phyloP scores from a whole-genome alignment of 768 basidiomycete genomes.

The Boletales sp. region DNA sequence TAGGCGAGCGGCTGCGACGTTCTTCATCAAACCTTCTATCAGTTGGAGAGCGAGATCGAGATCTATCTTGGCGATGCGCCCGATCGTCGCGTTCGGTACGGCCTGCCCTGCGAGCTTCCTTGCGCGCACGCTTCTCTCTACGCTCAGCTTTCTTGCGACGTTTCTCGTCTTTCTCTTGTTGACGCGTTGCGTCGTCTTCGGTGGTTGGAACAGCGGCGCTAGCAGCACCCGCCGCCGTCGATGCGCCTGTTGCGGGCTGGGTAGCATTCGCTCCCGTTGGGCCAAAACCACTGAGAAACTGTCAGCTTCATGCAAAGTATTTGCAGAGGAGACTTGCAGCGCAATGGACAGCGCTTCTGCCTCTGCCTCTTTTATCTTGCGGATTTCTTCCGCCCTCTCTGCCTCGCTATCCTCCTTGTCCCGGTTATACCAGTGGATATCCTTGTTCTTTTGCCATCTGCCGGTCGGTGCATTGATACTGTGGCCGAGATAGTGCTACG shows the following conservation, averaged over 20 bases:
- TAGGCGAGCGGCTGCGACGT: constrained; percentile 31
- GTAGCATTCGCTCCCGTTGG: constrained; percentile 40
- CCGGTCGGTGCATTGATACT: constrained; percentile 94
- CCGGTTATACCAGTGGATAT: constrained; percentile 92
- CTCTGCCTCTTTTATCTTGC: constrained; percentile 81
- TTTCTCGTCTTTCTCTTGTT: constrained; percentile 47
- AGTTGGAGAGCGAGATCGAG: constrained; percentile 36
- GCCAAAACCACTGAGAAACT: constrained; percentile 65
- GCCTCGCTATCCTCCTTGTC: constrained; percentile 43
- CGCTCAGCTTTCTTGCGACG: constrained; percentile 48
- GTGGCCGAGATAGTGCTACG: constrained; percentile 90
- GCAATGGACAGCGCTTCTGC: constrained; percentile 83
- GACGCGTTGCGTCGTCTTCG: constrained; percentile 31
- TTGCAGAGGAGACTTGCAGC: constrained; percentile 47
- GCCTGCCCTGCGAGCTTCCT: constrained; percentile 44
- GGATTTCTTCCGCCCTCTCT: constrained; percentile 69
- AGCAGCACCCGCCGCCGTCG: constrained; percentile 13
- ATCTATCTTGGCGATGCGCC: constrained; percentile 23
- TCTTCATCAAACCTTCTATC: constrained; percentile 15
- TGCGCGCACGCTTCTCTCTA: constrained; percentile 57
- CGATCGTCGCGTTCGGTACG: constrained; percentile 30
- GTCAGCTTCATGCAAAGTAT: constrained; percentile 2
- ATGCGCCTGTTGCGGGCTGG: constrained; percentile 18
- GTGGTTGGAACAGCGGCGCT: constrained; percentile 14
- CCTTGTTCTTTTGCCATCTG: constrained; percentile 97